Evolutionary conservation across 2,329 filamentous ascomycete species (phyloP), one percentile per base, ranked within the genome.

Genomic region (Plectosphaerella sp.): DNA sequence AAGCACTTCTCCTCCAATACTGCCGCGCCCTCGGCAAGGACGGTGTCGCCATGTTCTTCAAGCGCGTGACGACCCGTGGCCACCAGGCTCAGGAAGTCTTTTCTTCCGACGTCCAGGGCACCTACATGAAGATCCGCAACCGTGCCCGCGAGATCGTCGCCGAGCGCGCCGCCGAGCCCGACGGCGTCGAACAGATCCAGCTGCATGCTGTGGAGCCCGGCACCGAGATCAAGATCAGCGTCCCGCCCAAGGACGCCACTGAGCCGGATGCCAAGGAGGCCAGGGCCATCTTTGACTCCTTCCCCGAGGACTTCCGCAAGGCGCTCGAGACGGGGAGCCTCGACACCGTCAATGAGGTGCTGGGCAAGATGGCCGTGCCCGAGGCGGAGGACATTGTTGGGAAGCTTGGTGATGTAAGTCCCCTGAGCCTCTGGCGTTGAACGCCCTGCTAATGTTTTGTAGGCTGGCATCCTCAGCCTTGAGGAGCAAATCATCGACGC

Each of bases 401-500:
- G 60, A 82, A 91, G 64, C 73, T 96, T 55, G 84, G 90, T 28
- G 80, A 94, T 70, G 81, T 83, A 69, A 66, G 76, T 64, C 16
- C 33, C 10, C 5, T 14, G 15, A 6, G 15, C 3, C 24, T 5
- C 11, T 7, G 18, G 22, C 16, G 12, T 24, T 43, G 9, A 7
- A 45, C 42, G 35, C n/a, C n/a, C 52, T 57, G 49, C 66, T 70
- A 56, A 70, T 54, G 16, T 53, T 4, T 28, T 35, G 49, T 57
- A 86, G 73, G 91, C 91, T 15, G 90, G 89, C 37, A 93, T 97
- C 76, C 72, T 99, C 59, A 96, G 89, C 67, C 69, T 99, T 48
- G 91, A 97, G 67, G 86, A 96, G 64, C 86, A 95, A 48, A 91
- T 99, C 49, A 95, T 99, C 60, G 94, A 99, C 72, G 90, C 91